Conservation (phyloP, 2,329 filamentous ascomycete genomes). For the Cladosporium oxysporum region DNA sequence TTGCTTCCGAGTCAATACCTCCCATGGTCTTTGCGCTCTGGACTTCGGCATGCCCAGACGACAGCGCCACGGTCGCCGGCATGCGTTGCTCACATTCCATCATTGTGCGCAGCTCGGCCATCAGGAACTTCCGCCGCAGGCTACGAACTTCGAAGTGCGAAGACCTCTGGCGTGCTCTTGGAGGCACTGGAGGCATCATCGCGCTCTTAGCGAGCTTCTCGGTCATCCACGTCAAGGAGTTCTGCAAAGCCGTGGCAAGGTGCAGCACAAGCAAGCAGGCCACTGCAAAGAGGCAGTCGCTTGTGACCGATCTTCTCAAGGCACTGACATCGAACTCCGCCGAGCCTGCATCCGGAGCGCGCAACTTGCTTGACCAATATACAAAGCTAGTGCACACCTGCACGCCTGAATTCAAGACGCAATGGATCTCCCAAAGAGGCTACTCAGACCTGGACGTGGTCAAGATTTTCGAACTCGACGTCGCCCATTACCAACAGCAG, state of each 20-base stretch:
- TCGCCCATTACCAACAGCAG: slow-evolving; percentile 7
- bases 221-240: slow-evolving; percentile 26
- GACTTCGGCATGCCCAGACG: not conserved
- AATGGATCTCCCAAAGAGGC: slow-evolving; percentile 13
- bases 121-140: not conserved
- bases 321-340: slow-evolving; percentile 18
- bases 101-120: slow-evolving; percentile 5
- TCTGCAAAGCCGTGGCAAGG: slow-evolving; percentile 23
- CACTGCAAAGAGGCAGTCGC: slow-evolving; percentile 15
- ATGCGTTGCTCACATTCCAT: not conserved
- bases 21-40: not conserved
- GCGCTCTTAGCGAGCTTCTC: slow-evolving; percentile 24
- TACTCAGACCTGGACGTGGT: not conserved
- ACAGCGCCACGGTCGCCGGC: not conserved
- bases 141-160: slow-evolving; percentile 19
- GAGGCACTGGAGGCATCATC: slow-evolving; percentile 26
- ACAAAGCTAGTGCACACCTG: slow-evolving; percentile 24
- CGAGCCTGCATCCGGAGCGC: slow-evolving; percentile 1
- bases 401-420: slow-evolving; percentile 15
- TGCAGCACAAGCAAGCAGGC: slow-evolving; percentile 16
- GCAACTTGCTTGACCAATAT: slow-evolving; percentile 20
- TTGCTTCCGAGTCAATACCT: not conserved
- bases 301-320: slow-evolving; percentile 24
- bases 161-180: slow-evolving; percentile 25
- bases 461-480: slow-evolving; percentile 11